phyloP scores from a whole-genome alignment of 768 basidiomycete genomes.

The Russula sp. region DNA sequence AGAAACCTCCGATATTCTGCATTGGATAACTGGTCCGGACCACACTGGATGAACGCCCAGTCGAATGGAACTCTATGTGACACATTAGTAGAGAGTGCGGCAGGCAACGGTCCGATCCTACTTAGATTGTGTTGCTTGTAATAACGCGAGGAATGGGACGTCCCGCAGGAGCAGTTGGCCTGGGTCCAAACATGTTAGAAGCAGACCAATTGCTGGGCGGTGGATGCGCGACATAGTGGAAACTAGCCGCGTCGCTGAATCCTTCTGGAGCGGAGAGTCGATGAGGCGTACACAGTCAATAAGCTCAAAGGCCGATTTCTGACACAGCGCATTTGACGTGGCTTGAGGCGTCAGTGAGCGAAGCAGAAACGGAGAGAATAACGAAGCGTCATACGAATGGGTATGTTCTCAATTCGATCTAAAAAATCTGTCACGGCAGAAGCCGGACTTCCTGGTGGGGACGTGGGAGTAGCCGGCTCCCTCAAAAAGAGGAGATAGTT shows the following conservation, averaged over 20 bases:
- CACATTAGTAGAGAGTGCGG: not conserved
- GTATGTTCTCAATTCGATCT: conserved; percentile 36
- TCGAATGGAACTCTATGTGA: conserved; percentile 12
- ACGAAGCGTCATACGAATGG: conserved; percentile 39
- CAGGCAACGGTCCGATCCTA: not conserved
- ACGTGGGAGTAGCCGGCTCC: conserved; percentile 14
- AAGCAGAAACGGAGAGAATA: not conserved
- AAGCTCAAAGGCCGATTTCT: conserved; percentile 45
- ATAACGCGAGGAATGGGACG: not conserved
- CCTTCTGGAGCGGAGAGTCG: conserved; percentile 31
- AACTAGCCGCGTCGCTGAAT: conserved; percentile 40
- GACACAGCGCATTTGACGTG: conserved; percentile 31
- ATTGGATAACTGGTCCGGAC: conserved; percentile 5
- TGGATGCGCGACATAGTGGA: conserved; percentile 38
- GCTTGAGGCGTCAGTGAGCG: conserved; percentile 31
- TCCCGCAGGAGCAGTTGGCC: conserved; percentile 36
- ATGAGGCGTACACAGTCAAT: conserved; percentile 59
- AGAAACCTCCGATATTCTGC: conserved; percentile 12
- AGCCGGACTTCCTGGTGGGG: conserved; percentile 13
- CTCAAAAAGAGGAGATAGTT: conserved; percentile 33
- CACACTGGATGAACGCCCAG: conserved; percentile 18
- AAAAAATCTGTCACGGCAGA: conserved; percentile 41
- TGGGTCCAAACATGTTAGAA: conserved; percentile 44
- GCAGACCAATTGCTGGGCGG: conserved; percentile 36
- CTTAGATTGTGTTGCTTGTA: conserved; percentile 2